A percentile compares a stretch with the other conserved stretches of the same genome.
Conservation (phyloP, 2,329 filamentous ascomycete genomes). For the Phialophora expanda region DNA sequence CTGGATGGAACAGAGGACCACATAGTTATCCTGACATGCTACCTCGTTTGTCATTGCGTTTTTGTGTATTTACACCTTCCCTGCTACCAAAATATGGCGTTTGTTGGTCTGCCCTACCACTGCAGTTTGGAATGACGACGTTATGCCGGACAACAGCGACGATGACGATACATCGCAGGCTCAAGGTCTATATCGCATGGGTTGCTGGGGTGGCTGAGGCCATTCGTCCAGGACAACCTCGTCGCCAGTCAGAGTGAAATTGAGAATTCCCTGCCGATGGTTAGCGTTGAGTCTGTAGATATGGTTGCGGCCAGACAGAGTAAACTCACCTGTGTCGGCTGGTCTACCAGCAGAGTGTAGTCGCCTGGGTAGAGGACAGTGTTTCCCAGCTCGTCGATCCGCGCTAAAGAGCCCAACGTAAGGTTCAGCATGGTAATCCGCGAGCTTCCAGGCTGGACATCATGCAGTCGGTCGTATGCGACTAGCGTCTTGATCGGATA, state of each 20-base stretch:
- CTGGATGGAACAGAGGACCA: no score
- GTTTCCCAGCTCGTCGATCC: constrained; percentile 47
- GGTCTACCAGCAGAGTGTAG: constrained; percentile 43
- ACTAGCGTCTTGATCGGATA: constrained; percentile 51
- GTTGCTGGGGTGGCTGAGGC: constrained; percentile 1
- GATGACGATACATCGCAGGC: no score
- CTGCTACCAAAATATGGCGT: no score
- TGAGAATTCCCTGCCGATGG: constrained; percentile 2
- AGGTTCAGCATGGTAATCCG: constrained; percentile 44
- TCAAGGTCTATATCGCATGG: background rate
- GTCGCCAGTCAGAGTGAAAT: constrained; percentile 3
- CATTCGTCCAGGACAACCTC: constrained; percentile 3
- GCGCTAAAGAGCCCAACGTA: constrained; percentile 46
- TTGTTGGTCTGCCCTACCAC: no score
- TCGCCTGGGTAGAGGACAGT: constrained; percentile 49
- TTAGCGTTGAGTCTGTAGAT: background rate
- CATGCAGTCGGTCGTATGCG: constrained; percentile 45
- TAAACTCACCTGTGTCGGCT: constrained; percentile 5
- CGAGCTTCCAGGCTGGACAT: constrained; percentile 37
- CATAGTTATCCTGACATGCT: no score
- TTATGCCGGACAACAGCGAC: no score
- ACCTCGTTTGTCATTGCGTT: no score
- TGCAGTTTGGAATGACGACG: no score
- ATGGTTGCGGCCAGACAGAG: background rate
- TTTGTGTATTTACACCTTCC: no score